Base-by-base conservation (phyloP, 2,329 filamentous ascomycete species). In the Biscogniauxia sp. region DNA sequence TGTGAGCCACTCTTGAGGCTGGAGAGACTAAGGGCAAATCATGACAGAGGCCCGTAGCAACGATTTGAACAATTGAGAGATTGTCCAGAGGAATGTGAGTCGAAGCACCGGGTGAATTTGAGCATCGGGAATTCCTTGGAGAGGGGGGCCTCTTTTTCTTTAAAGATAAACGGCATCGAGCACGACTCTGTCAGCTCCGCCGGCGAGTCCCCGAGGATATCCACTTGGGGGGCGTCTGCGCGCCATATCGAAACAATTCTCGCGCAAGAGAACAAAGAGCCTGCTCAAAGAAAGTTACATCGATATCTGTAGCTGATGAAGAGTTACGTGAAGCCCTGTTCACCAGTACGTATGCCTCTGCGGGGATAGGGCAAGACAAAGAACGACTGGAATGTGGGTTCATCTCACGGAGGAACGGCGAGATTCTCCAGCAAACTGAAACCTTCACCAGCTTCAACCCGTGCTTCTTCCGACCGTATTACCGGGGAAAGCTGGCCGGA, bases 21-120 rank as follows among this genome's bases (percentile, higher is more conserved):
- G 64, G 64, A 64, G 55, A 59, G 54, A 64, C 62, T 67, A 68
- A 53, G 59, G 61, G 61, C 58, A 63, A 63, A 62, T 70, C 69
- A 71, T 71, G 58, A 57, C 63, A 60, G 53, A 61, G 65, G 61
- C 58, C 66, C 62, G 63, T 65, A 61, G 65, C 68, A 70, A 72
- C 64, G 60, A 66, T 61, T 57, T 61, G 64, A 62, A 66, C 58
- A 59, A 62, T 61, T 62, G 53, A 54, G 28, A 61, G 64, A 65
- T 60, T 60, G 63, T 58, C 51, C 57, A 61, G 56, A 71, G 71
- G 71, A 73, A 73, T 73, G 72, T 69, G 64, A 63, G 58, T 64
- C 52, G 61, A 67, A 59, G 67, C 62, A 68, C 66, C 65, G 61
- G 65, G 64, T 61, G 67, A 65, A 57, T 64, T 58, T 60, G 55